These are phyloP conservation scores for Exidia glandulosa DNA, from an alignment of 768 basidiomycete genomes.

Conservation along the genomic window DNA sequence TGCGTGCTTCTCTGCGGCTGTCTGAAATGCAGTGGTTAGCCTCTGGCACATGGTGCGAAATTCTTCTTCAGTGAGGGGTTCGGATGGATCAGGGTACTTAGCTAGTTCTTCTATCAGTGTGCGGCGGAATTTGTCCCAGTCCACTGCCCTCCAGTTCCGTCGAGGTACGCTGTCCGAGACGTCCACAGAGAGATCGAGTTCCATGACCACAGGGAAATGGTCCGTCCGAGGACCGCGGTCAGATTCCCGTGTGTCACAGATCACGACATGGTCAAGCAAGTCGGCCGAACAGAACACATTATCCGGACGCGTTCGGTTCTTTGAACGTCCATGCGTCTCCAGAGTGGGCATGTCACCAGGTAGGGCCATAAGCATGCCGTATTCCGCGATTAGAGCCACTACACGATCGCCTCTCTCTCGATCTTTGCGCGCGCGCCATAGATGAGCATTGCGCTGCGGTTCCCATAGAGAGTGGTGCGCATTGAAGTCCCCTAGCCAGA, in stretches of 20 bases:
- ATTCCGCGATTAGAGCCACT: constrained; percentile 15
- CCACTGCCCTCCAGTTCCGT: constrained; percentile 17
- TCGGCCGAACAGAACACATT: constrained; percentile 28
- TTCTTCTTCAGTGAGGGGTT: neutral
- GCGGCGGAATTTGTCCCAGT: constrained; percentile 22
- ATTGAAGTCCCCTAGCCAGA: too few relatives aligned
- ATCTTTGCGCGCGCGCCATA: constrained; percentile 4
- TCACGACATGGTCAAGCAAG: constrained; percentile 11
- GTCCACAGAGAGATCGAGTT: constrained; percentile 11
- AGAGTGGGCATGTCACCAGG: constrained; percentile 27
- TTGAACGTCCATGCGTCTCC: constrained; percentile 10
- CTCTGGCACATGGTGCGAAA: too few relatives aligned
- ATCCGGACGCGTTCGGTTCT: constrained; percentile 29
- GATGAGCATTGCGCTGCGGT: constrained; percentile 14
- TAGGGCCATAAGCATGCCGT: too few relatives aligned
- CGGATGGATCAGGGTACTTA: neutral
- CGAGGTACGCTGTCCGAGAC: neutral
- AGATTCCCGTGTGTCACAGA: too few relatives aligned
- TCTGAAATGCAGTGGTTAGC: too few relatives aligned
- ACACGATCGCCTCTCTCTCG: constrained; percentile 19
- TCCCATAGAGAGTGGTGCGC: constrained; percentile 33
- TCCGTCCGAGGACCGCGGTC: constrained; percentile 24
- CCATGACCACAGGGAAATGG: constrained; percentile 28
- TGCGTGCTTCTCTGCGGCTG: too few relatives aligned
- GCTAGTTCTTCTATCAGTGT: constrained; percentile 7